phyloP scores from a whole-genome alignment of 2,329 filamentous ascomycete species.

The Scorias spongiosa region DNA sequence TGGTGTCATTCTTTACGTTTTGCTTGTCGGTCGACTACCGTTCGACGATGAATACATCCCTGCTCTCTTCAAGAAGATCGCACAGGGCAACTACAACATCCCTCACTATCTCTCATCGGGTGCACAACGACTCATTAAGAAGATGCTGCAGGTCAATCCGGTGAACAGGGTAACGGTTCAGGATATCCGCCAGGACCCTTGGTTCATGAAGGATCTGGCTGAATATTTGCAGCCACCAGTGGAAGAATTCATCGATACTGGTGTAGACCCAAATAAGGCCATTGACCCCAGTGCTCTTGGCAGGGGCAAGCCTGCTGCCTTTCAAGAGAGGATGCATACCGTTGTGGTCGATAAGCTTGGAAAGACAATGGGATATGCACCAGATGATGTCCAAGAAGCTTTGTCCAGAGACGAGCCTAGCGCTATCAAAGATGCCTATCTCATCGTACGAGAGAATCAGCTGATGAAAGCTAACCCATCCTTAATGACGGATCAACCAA shows the following conservation, averaged over 20 bases:
- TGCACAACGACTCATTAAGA: conserved; percentile 68
- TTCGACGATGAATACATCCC: conserved; percentile 99
- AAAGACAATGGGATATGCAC: conserved; percentile 95
- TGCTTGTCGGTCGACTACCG: conserved; percentile 56
- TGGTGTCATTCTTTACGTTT: conserved; percentile 50
- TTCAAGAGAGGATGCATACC: conserved; percentile 81
- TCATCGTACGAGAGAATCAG: conserved; percentile 95
- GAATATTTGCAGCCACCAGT: conserved; percentile 73
- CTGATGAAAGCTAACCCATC: conserved; percentile 80
- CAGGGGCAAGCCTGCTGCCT: conserved; percentile 58
- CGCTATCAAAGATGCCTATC: conserved; percentile 96
- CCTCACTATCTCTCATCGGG: conserved; percentile 82
- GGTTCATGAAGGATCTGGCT: conserved; percentile 81
- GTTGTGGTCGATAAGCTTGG: conserved; percentile 91
- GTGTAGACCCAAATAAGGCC: conserved; percentile 82
- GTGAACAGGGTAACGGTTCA: conserved; percentile 87
- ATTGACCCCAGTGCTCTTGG: conserved; percentile 73
- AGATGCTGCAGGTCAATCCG: conserved; percentile 90
- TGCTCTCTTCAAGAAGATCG: conserved; percentile 93
- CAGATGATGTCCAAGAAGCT: conserved; percentile 87
- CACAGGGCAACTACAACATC: conserved; percentile 81
- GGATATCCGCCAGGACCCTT: conserved; percentile 83
- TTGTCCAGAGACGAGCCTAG: conserved; percentile 84
- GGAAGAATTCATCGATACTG: conserved; percentile 85
- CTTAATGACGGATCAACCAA: conserved; percentile 37